phyloP scores from a whole-genome alignment of 768 basidiomycete genomes.

The Tricholoma matsutake region DNA sequence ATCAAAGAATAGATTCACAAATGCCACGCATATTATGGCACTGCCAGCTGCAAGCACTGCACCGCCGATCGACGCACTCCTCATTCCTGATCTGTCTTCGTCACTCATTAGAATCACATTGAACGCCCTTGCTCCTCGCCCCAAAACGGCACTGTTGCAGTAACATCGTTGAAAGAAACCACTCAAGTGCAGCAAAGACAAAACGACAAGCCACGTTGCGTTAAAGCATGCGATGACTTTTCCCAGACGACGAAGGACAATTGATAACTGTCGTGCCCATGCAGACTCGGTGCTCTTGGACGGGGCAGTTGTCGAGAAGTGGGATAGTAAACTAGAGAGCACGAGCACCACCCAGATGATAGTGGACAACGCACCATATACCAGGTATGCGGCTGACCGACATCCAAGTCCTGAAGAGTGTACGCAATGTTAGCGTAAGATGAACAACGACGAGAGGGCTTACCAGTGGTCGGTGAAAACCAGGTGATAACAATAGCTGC shows the following conservation, averaged over 20 bases:
- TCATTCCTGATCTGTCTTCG: slow-evolving; percentile 25
- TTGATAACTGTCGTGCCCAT: background rate
- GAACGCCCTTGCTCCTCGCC: slow-evolving; percentile 24
- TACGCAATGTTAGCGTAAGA: too few relatives aligned
- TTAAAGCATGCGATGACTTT: slow-evolving; percentile 31
- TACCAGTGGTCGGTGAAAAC: slow-evolving; percentile 26
- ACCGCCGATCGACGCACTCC: slow-evolving; percentile 35
- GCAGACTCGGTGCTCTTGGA: background rate
- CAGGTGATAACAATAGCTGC: slow-evolving; percentile 23
- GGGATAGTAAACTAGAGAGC: slow-evolving; percentile 26
- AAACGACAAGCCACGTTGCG: slow-evolving; percentile 26
- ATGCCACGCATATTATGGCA: slow-evolving; percentile 24
- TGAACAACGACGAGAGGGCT: background rate
- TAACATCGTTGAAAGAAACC: slow-evolving; percentile 33
- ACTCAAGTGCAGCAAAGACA: slow-evolving; percentile 31
- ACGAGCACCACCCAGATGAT: slow-evolving; percentile 30
- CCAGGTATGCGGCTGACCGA: slow-evolving; percentile 29
- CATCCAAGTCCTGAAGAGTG: slow-evolving; percentile 31
- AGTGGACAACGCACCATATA: slow-evolving; percentile 31
- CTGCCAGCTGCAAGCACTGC: slow-evolving; percentile 24
- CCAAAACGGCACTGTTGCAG: slow-evolving; percentile 32
- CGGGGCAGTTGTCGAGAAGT: slow-evolving; percentile 16
- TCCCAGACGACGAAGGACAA: slow-evolving; percentile 24
- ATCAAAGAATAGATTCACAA: slow-evolving; percentile 26
- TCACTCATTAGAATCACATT: slow-evolving; percentile 20